Conservation (phyloP, 805 yeast genomes). For the Ogataea ganodermae region DNA sequence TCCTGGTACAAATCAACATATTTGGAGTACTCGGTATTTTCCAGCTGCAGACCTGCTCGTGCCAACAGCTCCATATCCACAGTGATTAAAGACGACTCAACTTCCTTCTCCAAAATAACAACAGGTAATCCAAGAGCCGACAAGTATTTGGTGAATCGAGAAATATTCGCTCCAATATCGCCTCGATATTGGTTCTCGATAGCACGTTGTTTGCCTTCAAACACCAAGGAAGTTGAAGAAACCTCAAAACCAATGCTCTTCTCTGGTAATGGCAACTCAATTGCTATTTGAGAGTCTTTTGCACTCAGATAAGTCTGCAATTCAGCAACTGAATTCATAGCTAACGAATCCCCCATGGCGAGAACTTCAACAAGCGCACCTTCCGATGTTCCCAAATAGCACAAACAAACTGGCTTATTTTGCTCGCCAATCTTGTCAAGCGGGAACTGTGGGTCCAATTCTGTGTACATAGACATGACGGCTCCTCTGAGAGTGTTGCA, state of each 20-base stretch:
- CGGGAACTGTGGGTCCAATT: neutral
- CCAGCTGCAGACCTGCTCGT: neutral
- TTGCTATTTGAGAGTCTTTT: neutral
- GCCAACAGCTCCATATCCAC: neutral
- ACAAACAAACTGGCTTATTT: neutral
- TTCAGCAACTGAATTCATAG: neutral
- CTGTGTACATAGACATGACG: neutral
- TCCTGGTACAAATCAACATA: neutral
- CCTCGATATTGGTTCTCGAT: neutral
- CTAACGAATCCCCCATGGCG: conserved; percentile 1
- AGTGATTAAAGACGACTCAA: neutral
- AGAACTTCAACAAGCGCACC: neutral
- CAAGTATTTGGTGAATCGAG: neutral
- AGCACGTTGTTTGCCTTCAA: neutral
- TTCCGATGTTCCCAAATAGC: conserved; percentile 1
- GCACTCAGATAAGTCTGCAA: neutral
- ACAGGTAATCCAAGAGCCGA: neutral
- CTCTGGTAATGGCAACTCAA: neutral
- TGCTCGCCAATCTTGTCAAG: neutral
- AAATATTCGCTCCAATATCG: neutral
- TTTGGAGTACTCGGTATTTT: neutral
- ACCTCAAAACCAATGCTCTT: neutral
- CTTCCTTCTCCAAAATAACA: neutral
- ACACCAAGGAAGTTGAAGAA: neutral
- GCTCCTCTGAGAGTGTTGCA: neutral